Conservation (phyloP, 805 yeast species). For the Candida easanensis region DNA sequence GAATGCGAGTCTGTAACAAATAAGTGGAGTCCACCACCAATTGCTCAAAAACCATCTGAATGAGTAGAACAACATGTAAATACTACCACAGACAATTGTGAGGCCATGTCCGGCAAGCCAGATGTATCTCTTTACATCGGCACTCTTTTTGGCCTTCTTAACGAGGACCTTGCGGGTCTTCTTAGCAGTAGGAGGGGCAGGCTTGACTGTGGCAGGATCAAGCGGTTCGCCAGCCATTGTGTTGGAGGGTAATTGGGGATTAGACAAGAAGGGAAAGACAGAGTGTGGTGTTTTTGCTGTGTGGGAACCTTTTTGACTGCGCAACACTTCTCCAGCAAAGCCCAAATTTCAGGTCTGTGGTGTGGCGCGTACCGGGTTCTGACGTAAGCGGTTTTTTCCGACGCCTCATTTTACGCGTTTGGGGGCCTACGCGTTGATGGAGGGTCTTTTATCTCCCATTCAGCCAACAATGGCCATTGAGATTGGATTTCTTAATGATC, state of each 20-base stretch:
- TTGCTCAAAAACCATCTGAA: constrained; percentile 25
- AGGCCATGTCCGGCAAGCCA: constrained; percentile 59
- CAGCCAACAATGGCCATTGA: too few species aligned
- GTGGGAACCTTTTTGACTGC: background rate
- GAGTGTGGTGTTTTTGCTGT: background rate
- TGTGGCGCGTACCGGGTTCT: too few species aligned
- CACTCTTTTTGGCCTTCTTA: constrained; percentile 32
- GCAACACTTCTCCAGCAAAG: too few species aligned
- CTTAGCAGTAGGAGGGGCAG: constrained; percentile 17
- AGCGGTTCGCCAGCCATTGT: background rate
- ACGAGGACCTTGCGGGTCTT: constrained; percentile 34
- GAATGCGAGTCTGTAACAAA: constrained; percentile 53
- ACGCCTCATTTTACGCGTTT: too few species aligned
- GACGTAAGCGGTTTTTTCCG: too few species aligned
- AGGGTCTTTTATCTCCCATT: too few species aligned
- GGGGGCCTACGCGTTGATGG: too few species aligned
- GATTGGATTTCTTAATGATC: background rate
- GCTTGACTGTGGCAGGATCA: constrained; percentile 7
- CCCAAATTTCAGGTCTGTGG: too few species aligned
- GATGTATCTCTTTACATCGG: constrained; percentile 41
- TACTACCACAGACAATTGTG: constrained; percentile 43
- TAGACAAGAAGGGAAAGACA: too few species aligned
- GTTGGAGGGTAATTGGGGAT: too few species aligned
- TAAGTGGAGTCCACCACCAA: constrained; percentile 43
- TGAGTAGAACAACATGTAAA: constrained; percentile 33